Evolutionary conservation across 2,329 filamentous ascomycete genomes (phyloP).

Genomic region (Graphiopsis chlorocephala): DNA sequence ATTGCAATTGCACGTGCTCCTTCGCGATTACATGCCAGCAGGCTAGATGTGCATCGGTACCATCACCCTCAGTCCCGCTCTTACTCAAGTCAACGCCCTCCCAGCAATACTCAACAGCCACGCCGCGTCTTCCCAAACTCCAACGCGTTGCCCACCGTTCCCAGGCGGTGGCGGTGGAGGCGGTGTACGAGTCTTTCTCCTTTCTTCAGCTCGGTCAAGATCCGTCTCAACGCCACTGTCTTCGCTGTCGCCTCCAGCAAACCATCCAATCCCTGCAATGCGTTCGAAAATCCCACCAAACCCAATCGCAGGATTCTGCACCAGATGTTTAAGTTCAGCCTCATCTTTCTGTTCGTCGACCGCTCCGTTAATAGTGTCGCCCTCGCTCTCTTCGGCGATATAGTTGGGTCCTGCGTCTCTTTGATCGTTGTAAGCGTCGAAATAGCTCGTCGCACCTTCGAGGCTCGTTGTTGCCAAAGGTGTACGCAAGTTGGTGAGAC

Average conservation of each 20-base stretch:
- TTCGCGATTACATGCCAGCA: neutral
- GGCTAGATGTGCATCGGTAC: neutral
- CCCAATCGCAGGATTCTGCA: conserved; percentile 52
- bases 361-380: conserved; percentile 30
- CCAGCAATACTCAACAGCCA: conserved; percentile 56
- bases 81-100: conserved; percentile 13
- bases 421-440: conserved; percentile 25
- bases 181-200: conserved; percentile 29
- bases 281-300: conserved; percentile 47
- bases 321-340: conserved; percentile 52
- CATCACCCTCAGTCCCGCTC: no score
- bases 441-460: conserved; percentile 26
- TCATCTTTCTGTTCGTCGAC: conserved; percentile 47
- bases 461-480: conserved; percentile 23
- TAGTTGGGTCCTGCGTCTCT: conserved; percentile 47
- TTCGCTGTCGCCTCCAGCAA: conserved; percentile 18
- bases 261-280: conserved; percentile 6
- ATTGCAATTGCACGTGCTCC: neutral
- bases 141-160: conserved; percentile 40
- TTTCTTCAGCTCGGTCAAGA: conserved; percentile 29
- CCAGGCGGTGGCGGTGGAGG: conserved; percentile 35
- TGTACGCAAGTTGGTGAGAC: conserved; percentile 37
- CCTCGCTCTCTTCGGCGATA: conserved; percentile 36
- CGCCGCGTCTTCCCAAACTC: conserved; percentile 58
- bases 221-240: conserved; percentile 27